Percentiles rank a stretch among this genome's conserved stretches.
Conservation (phyloP, 2,329 filamentous ascomycete genomes). For the Colletotrichum agaves region DNA sequence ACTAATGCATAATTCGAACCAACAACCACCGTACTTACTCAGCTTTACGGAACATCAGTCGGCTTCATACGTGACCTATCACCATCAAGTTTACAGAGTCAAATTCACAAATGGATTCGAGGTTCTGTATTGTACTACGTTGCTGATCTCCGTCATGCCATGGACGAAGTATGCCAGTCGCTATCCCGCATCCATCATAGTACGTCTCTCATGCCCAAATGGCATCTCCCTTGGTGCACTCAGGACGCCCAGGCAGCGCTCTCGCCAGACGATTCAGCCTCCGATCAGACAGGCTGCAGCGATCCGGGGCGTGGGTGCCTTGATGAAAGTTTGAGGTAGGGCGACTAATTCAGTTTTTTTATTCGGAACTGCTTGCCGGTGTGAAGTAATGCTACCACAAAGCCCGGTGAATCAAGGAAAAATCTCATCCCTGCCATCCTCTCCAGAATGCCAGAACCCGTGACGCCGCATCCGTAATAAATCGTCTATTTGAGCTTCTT, state of each 20-base stretch:
- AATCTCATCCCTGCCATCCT: constrained; percentile 41
- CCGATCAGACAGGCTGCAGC: constrained; percentile 4
- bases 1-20: constrained; percentile 6
- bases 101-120: constrained; percentile 19
- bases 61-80: not conserved
- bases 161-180: constrained; percentile 27
- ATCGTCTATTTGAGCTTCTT: constrained; percentile 93
- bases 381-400: constrained; percentile 51
- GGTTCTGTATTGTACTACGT: constrained; percentile 39
- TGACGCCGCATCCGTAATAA: constrained; percentile 56
- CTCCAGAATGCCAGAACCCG: constrained; percentile 46
- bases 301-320: not conserved
- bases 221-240: constrained; percentile 35
- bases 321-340: constrained; percentile 17
- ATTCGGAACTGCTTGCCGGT: constrained; percentile 38
- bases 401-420: constrained; percentile 50
- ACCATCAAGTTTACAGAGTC: not conserved
- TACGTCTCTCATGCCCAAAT: constrained; percentile 30
- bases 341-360: constrained; percentile 38
- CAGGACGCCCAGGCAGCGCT: constrained; percentile 33
- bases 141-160: constrained; percentile 35
- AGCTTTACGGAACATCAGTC: not conserved
- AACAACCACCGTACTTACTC: not conserved
- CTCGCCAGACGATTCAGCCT: constrained; percentile 28
- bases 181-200: constrained; percentile 36